These are phyloP conservation scores for Santalum album DNA, from an alignment of 164 flowering plant species.

Conservation along the genomic window DNA sequence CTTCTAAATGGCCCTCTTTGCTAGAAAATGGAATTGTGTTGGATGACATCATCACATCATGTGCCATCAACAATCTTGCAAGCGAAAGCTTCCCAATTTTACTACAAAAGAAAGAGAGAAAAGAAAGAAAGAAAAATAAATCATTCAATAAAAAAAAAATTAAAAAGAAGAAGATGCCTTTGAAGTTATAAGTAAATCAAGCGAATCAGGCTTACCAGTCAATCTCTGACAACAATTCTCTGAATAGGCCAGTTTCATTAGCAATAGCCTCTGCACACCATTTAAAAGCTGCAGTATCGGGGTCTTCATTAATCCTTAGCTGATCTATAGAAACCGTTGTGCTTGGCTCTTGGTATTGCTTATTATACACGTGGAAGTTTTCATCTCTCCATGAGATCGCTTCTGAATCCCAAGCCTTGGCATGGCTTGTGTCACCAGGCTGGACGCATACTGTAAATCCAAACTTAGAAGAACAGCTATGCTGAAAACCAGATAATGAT, in stretches of 20 bases:
- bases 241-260: constrained; percentile 50
- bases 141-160: constrained; percentile 1
- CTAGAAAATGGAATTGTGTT: constrained; percentile 12
- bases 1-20: constrained; percentile 36
- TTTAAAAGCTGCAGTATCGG: constrained; percentile 20
- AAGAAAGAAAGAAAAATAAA: background rate
- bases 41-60: constrained; percentile 32
- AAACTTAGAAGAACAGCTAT: constrained; percentile 22
- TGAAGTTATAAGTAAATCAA: background rate
- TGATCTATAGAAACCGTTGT: constrained; percentile 18
- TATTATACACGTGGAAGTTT: constrained; percentile 22
- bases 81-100: constrained; percentile 93
- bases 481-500: constrained; percentile 42
- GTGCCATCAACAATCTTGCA: constrained; percentile 66
- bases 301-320: constrained; percentile 20
- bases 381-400: constrained; percentile 47
- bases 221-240: constrained; percentile 43
- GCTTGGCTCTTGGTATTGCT: constrained; percentile 19
- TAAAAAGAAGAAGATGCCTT: background rate
- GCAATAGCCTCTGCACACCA: constrained; percentile 38
- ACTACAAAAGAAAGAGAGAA: constrained; percentile 25
- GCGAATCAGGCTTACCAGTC: constrained; percentile 36
- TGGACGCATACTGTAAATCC: constrained; percentile 38
- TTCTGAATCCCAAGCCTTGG: constrained; percentile 12
- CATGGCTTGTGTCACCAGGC: constrained; percentile 14